Base-by-base conservation (phyloP, 306 rosid genomes). In the Alnus glutinosa region DNA sequence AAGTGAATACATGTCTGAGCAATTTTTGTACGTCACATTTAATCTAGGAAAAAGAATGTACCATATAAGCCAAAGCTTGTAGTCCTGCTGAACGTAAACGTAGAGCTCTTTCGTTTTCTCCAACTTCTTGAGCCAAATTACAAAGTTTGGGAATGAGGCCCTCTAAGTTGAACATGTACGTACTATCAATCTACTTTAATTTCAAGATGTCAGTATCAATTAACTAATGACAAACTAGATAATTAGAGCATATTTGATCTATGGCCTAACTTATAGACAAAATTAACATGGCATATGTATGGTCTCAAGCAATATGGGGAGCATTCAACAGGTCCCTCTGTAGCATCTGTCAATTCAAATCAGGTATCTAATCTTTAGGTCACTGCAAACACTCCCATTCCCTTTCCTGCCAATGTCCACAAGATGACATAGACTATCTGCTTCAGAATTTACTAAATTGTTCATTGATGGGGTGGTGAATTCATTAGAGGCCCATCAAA, bases 101-200 rank as follows among this genome's bases (percentile, higher is more conserved):
- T 68, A 87, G 78, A 78, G 88, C 91, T 82, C 84, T 88, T 37
- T 87, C 95, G 59, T 82, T 85, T 55, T 88, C 90, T 68, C 95
- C 99, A 76, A 34, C 84, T 86, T 91, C 97, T 91, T 85, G 87
- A 85, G 98, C 96, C 89, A 95, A 73, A 85, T 91, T 89, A 87
- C 97, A 93, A 77, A 95, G 89, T 74, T 91, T 91, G 46, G 92
- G 98, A 85, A 92, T 90, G 75, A 95, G 89, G 76, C 98, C 97
- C 89, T 93, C 99, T 71, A 93, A 85, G 90, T 89, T 93, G 98
- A 95, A 91, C 90, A 91, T 88, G 89, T 85, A 90, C 9, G 98
- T 81, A 83, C 92, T 81, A 80, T 95, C 97, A 81, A 85, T 89
- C 98, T 94, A 86, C 78, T 83, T 88, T 81, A 63, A 92, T 76